Percentiles rank a stretch among this genome's conserved stretches.
These are phyloP conservation scores for Termitomyces bulborhizus DNA, from an alignment of 768 basidiomycete genomes.

Conservation along the genomic window DNA sequence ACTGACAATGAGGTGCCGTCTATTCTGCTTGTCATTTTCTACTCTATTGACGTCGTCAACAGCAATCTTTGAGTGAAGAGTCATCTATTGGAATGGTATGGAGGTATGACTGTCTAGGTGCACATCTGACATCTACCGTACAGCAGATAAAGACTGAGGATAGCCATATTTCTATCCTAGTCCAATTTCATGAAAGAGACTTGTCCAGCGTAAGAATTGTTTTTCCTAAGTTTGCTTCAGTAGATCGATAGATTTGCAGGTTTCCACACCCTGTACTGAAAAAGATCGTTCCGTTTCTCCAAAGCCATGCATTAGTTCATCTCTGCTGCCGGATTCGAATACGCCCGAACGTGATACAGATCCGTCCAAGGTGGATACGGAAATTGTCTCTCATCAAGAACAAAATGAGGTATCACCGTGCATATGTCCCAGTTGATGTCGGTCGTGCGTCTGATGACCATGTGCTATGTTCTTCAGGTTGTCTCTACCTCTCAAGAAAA, in stretches of 20 bases:
- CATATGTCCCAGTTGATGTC: not conserved
- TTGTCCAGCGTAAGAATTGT: not conserved
- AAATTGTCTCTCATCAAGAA: not conserved
- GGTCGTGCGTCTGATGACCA: not conserved
- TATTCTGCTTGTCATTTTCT: not conserved
- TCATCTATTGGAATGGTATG: not conserved
- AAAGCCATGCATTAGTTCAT: slow-evolving; percentile 16
- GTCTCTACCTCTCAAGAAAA: not conserved
- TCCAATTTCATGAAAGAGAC: not conserved
- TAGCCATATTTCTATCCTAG: not conserved
- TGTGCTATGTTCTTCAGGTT: not conserved
- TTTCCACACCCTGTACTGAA: not conserved
- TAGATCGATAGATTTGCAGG: not conserved
- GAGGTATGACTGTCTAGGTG: not conserved
- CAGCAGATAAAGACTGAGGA: not conserved
- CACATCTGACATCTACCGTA: not conserved
- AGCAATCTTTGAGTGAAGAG: not conserved
- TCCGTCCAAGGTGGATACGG: not conserved
- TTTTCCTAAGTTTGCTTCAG: not conserved
- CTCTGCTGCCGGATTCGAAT: slow-evolving; percentile 19
- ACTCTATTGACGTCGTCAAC: not conserved
- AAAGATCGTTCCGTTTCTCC: not conserved
- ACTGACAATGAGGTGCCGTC: not conserved
- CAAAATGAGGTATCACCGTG: slow-evolving; percentile 6
- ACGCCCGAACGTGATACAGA: not conserved